Base-by-base conservation (phyloP, 495 filamentous ascomycete genomes). In the Aspergillus sparsus region DNA sequence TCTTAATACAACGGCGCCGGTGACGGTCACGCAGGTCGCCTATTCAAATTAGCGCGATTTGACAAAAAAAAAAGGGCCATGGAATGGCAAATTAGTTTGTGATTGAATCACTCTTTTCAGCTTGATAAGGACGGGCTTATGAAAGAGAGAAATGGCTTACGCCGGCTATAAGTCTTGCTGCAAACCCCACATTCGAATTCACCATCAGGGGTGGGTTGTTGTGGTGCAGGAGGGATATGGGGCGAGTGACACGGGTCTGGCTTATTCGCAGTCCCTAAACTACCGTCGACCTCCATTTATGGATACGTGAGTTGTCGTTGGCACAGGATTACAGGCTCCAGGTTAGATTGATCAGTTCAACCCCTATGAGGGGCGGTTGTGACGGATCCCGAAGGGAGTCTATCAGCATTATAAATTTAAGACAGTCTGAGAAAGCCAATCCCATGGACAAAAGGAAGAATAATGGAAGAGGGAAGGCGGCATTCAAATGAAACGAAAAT, bases 1-100 rank as follows among this genome's bases (percentile, higher is more conserved):
- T 61, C 32, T 58, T 63, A 45, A 66, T 66, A 27, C 64, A 66
- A 34, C 64, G 64, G 6, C 64, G 64, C 2, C 64, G 64, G 12
- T 66, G 64, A 16, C 64, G 53, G 50, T 66, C 64, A 21, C 64
- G 64, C n/a, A 66, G 57, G 45, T 66, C 64, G 49, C 60, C 64
- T 66, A 44, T 39, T 27, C 10, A 46, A 4, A 18, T 55, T 27
- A 10, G 44, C 10, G n/a, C n/a, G 27, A 31, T 27, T 53, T 13
- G n/a, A 18, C 21, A 3, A 13, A 6, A 37, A 5, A 37, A 37
- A 37, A 5, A 37, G 15, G 15, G 1, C 2, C 9, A 7, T 3
- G 32, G 15, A 53, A 53, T 13, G 10, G 37, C 18, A 21, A 18
- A 16, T 27, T 27, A 44, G 13, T 5, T 41, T n/a, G 37, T 2